Base-by-base conservation (phyloP, 495 filamentous ascomycete genomes). In the Physcia stellaris region DNA sequence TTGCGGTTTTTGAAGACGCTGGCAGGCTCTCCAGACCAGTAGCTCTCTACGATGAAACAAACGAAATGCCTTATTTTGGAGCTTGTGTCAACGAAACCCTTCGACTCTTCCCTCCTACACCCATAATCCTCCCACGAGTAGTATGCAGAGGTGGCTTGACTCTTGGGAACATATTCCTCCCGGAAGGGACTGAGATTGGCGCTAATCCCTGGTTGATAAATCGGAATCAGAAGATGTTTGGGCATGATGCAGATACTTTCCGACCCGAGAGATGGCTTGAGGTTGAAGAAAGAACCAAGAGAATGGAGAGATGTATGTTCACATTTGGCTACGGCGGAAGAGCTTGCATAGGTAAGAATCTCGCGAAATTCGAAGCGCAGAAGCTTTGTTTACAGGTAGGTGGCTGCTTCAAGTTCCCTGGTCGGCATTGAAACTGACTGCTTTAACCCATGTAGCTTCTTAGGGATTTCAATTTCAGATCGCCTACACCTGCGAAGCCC, bases 241-340 rank as follows among this genome's bases (percentile, higher is more conserved):
- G 79, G 1, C 50, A 66, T 4, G 78, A 84, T 42, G 70, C 75
- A 5, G 70, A 79, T 2, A 46, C 49, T 1, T 85, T 69, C 46
- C 54, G 68, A 13, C 78, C 80, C 0, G 77, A 79, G 53, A 49
- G 80, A 28, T 83, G 80, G 79, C 48, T 84, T 27, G 66, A 71
- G 40, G 62, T 64, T 24, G 51, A 24, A 59, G 41, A 59, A 58
- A 55, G 54, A 51, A 46, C 59, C 48, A 22, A 61, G 47, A 32
- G 39, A 6, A 59, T 59, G 55, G 47, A 62, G 7, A 43, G 41
- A 19, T 47, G 42, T 2, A 60, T 60, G 31, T 34, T 70, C 2
- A 39, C 68, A 49, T 43, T 24, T 24, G 41, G 41, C 5, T 43
- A 43, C 30, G 41, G 41, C 11, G 35, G 28, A 16, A n/a, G 41